Percentiles rank a stretch among this genome's conserved stretches.
Conservation (phyloP, 2,329 filamentous ascomycete genomes). For the Cladosporium sphaerospermum region DNA sequence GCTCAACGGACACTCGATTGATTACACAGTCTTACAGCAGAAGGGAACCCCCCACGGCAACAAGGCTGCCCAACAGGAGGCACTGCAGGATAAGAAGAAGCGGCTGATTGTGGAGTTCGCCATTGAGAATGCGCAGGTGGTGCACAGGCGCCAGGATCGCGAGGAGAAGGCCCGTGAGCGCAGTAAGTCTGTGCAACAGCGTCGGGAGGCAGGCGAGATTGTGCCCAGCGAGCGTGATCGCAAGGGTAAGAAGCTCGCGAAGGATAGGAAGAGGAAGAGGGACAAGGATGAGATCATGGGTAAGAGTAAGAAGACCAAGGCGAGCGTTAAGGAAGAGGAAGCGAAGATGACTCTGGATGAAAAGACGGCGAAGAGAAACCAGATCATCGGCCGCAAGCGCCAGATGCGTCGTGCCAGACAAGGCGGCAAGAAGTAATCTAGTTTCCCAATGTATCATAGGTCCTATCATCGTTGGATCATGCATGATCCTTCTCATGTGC, state of each 20-base stretch:
- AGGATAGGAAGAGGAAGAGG: constrained; percentile 14
- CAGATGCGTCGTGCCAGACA: constrained; percentile 51
- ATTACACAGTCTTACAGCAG: constrained; percentile 40
- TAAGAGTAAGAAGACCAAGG: constrained; percentile 25
- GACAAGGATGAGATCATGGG: constrained; percentile 15
- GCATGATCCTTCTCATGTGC: too few species aligned
- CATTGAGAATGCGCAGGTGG: constrained; percentile 94
- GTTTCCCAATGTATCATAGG: too few species aligned
- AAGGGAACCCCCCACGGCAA: constrained; percentile 35
- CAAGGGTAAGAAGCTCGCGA: constrained; percentile 15
- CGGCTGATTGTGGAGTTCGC: constrained; percentile 93
- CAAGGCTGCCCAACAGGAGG: constrained; percentile 30
- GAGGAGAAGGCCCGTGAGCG: constrained; percentile 52
- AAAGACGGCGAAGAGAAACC: constrained; percentile 57
- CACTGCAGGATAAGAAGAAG: constrained; percentile 69
- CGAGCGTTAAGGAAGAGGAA: constrained; percentile 29
- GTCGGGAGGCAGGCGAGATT: constrained; percentile 13
- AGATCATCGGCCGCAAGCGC: constrained; percentile 80
- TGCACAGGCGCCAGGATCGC: constrained; percentile 65
- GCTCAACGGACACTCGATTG: constrained; percentile 72
- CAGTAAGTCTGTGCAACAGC: constrained; percentile 26
- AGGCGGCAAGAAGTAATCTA: constrained; percentile 17
- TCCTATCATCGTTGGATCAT: too few species aligned
- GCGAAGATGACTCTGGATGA: constrained; percentile 38
- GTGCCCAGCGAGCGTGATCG: constrained; percentile 6